Base-by-base conservation (phyloP, 192 early-diverging fungal genomes). In the Rhizophagus clarus region DNA sequence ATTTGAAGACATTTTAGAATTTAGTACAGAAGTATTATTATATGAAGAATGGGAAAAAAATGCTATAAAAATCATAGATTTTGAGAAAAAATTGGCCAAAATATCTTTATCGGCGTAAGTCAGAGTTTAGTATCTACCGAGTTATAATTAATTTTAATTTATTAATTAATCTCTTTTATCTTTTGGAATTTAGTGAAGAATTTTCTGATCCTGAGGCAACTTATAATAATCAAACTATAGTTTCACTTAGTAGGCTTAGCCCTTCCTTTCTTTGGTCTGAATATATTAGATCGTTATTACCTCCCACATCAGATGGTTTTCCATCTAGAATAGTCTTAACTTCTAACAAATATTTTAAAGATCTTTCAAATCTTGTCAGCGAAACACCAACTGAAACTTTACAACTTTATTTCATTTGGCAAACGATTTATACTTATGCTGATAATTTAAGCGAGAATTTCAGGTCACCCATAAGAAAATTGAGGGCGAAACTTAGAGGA, bases 81-180 rank as follows among this genome's bases (percentile, higher is more conserved):
- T 94, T 61, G 92, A 93, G 82, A 86, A 72, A n/a, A 49, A 77
- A 12, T 37, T 93, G 34, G 91, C 92, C 0, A 80, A 75, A 14
- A 86, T 90, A 15, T 85, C 88, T 2, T 56, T 85, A 37, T 74
- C 84, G 4, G 74, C 67, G 88, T 85, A 82, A 72, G 84, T 49
- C 8, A 0, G 60, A 79, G 29, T 69, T 34, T 24, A 34, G 1
- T 24, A 42, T 61, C 8, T 40, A 12, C 42, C 2, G 2, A 12
- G 11, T 45, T 11, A 66, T 68, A 42, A 73, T 32, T 8, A 40
- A 40, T 40, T 7, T 40, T 34, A 47, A 47, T 74, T 31, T 67
- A 67, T 20, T 32, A 6, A 6, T 32, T 37, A 3, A 22, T 70
- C 17, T 29, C 20, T 69, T 42, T 47, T 73, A 14, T 26, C 68